A percentile compares a stretch with the other conserved stretches of the same genome.
Conservation (phyloP, 108 stramenopile genomes). For the Aurantiochytrium sp. region DNA sequence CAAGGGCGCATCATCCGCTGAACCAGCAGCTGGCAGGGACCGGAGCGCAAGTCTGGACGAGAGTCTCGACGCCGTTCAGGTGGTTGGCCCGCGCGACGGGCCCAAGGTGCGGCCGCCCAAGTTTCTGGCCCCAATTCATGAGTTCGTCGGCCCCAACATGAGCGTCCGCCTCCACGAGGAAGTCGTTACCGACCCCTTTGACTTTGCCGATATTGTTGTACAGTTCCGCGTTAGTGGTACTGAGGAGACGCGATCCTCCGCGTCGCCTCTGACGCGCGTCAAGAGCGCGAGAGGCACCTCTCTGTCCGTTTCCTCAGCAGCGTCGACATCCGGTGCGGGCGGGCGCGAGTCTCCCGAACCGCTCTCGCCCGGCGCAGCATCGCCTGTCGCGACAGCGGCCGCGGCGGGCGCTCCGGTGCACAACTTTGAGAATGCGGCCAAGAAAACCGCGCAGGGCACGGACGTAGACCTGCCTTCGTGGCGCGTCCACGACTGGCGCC, state of each 20-base stretch:
- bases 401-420: background rate
- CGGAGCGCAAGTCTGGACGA: background rate
- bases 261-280: background rate
- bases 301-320: background rate
- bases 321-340: no score
- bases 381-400: no score
- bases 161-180: background rate
- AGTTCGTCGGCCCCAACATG: background rate
- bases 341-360: no score
- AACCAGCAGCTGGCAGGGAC: background rate
- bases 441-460: background rate
- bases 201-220: constrained; percentile 1
- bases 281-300: background rate
- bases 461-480: background rate
- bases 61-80: background rate
- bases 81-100: background rate
- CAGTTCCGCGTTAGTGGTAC: constrained; percentile 9
- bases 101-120: background rate
- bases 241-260: background rate
- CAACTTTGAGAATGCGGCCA: background rate
- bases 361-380: no score
- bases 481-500: background rate
- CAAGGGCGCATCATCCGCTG: background rate
- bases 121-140: background rate
- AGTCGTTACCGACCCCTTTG: background rate